Evolutionary conservation across 2,329 filamentous ascomycete genomes (phyloP), one percentile per base, ranked within the genome.

Genomic region (Xenoacremonium recifei): DNA sequence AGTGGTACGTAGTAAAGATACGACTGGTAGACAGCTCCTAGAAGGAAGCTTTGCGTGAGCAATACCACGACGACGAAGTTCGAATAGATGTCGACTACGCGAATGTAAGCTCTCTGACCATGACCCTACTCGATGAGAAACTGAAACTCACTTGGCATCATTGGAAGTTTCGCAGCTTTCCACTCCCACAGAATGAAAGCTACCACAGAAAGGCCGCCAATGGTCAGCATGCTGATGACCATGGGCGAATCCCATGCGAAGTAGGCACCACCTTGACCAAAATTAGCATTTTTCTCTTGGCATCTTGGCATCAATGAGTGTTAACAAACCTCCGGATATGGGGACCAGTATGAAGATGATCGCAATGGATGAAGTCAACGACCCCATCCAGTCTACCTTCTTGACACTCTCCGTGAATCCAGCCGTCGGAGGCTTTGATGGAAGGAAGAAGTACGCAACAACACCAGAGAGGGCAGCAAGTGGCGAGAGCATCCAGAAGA

Each of bases 111-210:
- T 15, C 7, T 31, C 29, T n/a, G 23, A 9, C 23, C 23, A 13
- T 9, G n/a, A n/a, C n/a, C n/a, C n/a, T n/a, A n/a, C n/a, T n/a
- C n/a, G n/a, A n/a, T n/a, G 23, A 27, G 23, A 13, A 27, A 13
- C 7, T 18, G 4, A 25, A 6, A 42, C 44, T 36, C 33, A 53
- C 52, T 31, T 10, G 88, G 88, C 64, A 93, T 88, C 41, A 93
- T 73, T 0, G 89, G 89, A 48, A 86, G 88, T 25, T 74, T 77
- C 20, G 88, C 85, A 19, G 86, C 54, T 51, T 82, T 82, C 69
- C 78, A 81, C 65, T 95, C 87, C 50, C 83, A 77, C 4, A 88
- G 37, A 46, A 84, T 67, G 63, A 93, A 92, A 13, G 87, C 45
- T 4, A 54, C 71, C 37, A 83, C 70, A 5, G 75, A 72, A 10